Evolutionary conservation across 768 basidiomycete genomes (phyloP).

Genomic region (Mycena haematopus): DNA sequence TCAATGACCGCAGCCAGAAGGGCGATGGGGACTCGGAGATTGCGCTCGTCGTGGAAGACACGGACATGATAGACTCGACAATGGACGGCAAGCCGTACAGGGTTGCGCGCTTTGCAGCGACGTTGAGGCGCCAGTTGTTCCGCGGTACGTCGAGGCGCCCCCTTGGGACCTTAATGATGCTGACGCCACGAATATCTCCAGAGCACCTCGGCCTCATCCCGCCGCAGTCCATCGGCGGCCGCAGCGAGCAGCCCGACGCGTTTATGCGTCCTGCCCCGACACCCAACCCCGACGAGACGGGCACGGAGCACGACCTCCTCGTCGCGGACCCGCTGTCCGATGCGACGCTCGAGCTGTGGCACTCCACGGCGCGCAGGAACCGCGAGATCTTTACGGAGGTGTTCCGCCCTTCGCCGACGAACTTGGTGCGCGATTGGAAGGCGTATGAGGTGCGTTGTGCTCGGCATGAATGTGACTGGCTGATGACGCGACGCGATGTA

Average conservation of each 20-base stretch:
- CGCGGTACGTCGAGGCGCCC: constrained; percentile 55
- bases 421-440: constrained; percentile 79
- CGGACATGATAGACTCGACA: constrained; percentile 70
- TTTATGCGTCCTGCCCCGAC: constrained; percentile 85
- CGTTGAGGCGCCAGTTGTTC: constrained; percentile 83
- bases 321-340: constrained; percentile 84
- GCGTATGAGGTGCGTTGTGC: constrained; percentile 70
- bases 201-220: constrained; percentile 88
- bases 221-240: constrained; percentile 62
- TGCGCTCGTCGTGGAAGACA: constrained; percentile 89
- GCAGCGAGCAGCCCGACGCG: constrained; percentile 45
- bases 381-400: constrained; percentile 86
- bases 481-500: constrained; percentile 37
- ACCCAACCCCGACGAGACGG: constrained; percentile 71
- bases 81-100: constrained; percentile 82
- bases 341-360: constrained; percentile 65
- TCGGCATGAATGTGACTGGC: background rate
- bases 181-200: constrained; percentile 36
- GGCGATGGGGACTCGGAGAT: constrained; percentile 97
- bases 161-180: background rate
- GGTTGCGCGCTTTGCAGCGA: constrained; percentile 82
- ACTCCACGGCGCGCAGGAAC: constrained; percentile 77
- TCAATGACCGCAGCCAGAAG: constrained; percentile 89
- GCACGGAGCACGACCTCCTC: constrained; percentile 58
- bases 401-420: constrained; percentile 87